Evolutionary conservation across 345 rosid genomes (phyloP), one percentile per base, ranked within the genome.

Genomic region (Moricandia arvensis): DNA sequence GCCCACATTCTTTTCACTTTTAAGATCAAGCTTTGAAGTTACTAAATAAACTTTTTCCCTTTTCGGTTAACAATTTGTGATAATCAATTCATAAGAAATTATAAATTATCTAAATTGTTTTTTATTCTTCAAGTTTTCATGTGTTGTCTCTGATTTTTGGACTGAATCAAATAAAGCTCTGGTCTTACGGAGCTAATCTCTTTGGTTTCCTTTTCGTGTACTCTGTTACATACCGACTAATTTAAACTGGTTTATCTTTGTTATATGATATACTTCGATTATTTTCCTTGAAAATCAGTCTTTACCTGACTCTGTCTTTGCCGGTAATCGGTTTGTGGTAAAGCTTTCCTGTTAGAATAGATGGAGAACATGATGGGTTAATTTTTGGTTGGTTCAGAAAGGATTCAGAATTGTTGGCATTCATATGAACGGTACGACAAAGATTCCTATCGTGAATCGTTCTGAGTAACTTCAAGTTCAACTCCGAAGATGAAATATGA

Each of bases 191-290:
- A 29, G 31, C 31, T 29, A 29, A 3, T 29, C 31, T 29, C 31
- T 29, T 29, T 4, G 31, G 5, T 29, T 29, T 29, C 31, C 31
- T 4, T 29, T 29, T 29, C 31, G 88, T 51, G 63, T 91, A 95
- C 63, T 90, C 96, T 29, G 3, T 29, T 29, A 33, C 76, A 38
- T 38, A 0, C 45, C 13, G 45, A 38, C 9, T 38, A 38, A n/a
- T n/a, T 38, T 38, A n/a, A 38, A 4, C 3, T 38, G 45, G 45
- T 2, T 3, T 35, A 8, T 9, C 11, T 35, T 35, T 3, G 0
- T 35, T 11, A 3, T 8, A 35, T 2, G 41, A 35, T 35, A 35
- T 35, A 11, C 41, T 35, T 38, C 45, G 0, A 0, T 1, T 38
- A 4, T 3, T 37, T 37, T 0, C 13, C n/a, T 38, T 10, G n/a